Percentiles rank a stretch among this genome's conserved stretches.
Conservation (phyloP, 371 early-diverging fungal genomes). For the Lichtheimia hyalospora region DNA sequence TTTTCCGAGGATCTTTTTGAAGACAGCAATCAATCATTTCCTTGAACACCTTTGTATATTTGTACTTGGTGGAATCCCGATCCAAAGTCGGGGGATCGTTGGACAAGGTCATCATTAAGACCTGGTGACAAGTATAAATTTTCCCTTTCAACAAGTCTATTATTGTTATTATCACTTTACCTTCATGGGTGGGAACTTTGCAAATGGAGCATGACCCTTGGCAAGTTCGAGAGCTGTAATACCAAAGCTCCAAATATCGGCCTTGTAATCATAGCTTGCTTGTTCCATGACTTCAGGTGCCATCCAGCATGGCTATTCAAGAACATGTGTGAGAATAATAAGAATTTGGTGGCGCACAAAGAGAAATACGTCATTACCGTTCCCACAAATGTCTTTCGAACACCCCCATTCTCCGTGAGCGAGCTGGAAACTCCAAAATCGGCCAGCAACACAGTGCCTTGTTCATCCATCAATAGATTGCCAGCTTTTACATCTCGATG, state of each 20-base stretch:
- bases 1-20: slow-evolving; percentile 77
- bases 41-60: slow-evolving; percentile 76
- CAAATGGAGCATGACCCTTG: slow-evolving; percentile 92
- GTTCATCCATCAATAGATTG: slow-evolving; percentile 83
- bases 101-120: slow-evolving; percentile 86
- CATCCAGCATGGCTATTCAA: slow-evolving; percentile 82
- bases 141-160: not conserved
- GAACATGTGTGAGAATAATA: slow-evolving; percentile 8
- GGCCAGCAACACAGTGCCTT: slow-evolving; percentile 81
- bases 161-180: slow-evolving; percentile 31
- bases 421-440: slow-evolving; percentile 91
- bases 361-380: slow-evolving; percentile 37
- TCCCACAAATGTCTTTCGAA: slow-evolving; percentile 90
- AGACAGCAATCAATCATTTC: slow-evolving; percentile 88
- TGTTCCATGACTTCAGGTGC: slow-evolving; percentile 83
- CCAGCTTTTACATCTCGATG: slow-evolving; percentile 94
- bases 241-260: slow-evolving; percentile 94
- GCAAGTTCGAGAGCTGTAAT: slow-evolving; percentile 90
- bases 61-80: slow-evolving; percentile 71
- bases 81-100: slow-evolving; percentile 89
- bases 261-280: slow-evolving; percentile 84
- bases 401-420: slow-evolving; percentile 76
- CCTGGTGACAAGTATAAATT: slow-evolving; percentile 42
- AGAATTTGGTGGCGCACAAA: not conserved
- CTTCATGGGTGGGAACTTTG: slow-evolving; percentile 88